A percentile compares a stretch with the other conserved stretches of the same genome.
Conservation (phyloP, 495 filamentous ascomycete genomes). For the Aspergillus mulundensis region DNA sequence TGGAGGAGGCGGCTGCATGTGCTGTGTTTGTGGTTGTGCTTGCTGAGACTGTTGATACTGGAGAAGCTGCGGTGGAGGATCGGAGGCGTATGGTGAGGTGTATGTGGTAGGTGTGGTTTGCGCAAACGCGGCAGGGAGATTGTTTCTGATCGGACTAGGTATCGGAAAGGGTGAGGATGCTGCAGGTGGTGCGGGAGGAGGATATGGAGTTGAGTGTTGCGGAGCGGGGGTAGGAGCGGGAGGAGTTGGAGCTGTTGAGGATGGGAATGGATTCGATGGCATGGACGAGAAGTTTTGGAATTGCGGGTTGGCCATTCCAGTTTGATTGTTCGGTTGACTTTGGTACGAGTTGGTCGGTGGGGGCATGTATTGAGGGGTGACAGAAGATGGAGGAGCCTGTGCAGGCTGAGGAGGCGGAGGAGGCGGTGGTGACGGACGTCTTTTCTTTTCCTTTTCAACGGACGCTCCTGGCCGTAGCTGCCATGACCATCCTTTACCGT, state of each 20-base stretch:
- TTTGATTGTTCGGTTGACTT: constrained; percentile 25
- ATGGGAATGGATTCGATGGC: constrained; percentile 30
- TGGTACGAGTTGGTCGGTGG: constrained; percentile 36
- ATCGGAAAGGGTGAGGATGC: constrained; percentile 33
- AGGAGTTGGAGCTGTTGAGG: constrained; percentile 19
- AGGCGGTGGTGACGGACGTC: constrained; percentile 54
- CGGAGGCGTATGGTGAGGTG: constrained; percentile 42
- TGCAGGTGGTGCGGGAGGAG: constrained; percentile 18
- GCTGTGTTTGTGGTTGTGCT: constrained; percentile 9
- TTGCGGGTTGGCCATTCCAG: constrained; percentile 35
- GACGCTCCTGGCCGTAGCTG: constrained; percentile 57
- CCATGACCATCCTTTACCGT: constrained; percentile 71
- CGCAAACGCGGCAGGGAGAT: constrained; percentile 42
- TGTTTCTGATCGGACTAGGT: constrained; percentile 41
- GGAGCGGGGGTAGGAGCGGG: constrained; percentile 20
- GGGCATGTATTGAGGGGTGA: constrained; percentile 42
- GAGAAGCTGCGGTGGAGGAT: constrained; percentile 31
- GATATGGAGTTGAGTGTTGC: constrained; percentile 20
- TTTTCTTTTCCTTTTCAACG: constrained; percentile 68
- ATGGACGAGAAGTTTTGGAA: constrained; percentile 43
- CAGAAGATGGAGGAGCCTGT: constrained; percentile 27
- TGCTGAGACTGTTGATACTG: constrained; percentile 32
- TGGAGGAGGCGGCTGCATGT: constrained; percentile 21
- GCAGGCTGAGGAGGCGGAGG: constrained; percentile 40
- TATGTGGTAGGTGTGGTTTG: constrained; percentile 38